Evolutionary conservation across 2,329 filamentous ascomycete genomes (phyloP).

Genomic region (Epichloe sp.): DNA sequence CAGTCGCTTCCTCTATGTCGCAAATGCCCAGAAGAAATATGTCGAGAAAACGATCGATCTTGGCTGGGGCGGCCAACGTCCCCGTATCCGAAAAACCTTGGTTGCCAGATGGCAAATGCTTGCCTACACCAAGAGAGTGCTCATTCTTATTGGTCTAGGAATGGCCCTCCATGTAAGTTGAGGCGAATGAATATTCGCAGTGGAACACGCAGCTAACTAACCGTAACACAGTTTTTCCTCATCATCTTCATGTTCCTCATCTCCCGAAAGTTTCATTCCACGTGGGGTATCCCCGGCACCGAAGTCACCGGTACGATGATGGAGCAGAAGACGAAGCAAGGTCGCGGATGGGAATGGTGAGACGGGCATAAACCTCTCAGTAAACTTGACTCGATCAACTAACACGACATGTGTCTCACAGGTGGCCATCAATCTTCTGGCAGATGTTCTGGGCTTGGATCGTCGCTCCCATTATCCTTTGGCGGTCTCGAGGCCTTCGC

Average conservation of each 20-base stretch:
- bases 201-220: neutral
- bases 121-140: conserved; percentile 34
- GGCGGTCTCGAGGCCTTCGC: conserved; percentile 44
- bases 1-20: conserved; percentile 45
- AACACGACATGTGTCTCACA: conserved; percentile 9
- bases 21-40: conserved; percentile 37
- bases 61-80: conserved; percentile 5
- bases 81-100: conserved; percentile 14
- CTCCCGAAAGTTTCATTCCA: conserved; percentile 51
- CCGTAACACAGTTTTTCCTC: conserved; percentile 34
- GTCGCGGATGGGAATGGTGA: conserved; percentile 53
- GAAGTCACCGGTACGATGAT: conserved; percentile 44
- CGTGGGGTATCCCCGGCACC: conserved; percentile 47
- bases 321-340: conserved; percentile 32
- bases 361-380: neutral
- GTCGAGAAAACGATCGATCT: conserved; percentile 10
- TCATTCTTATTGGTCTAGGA: conserved; percentile 36
- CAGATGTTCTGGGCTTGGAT: conserved; percentile 52
- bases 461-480: conserved; percentile 47
- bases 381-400: neutral
- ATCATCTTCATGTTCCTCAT: conserved; percentile 48
- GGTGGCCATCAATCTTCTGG: conserved; percentile 52
- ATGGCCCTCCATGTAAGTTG: conserved; percentile 41
- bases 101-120: conserved; percentile 24
- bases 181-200: neutral